Base-by-base conservation (phyloP, 2,329 filamentous ascomycete species). In the Talaromyces atroroseus region DNA sequence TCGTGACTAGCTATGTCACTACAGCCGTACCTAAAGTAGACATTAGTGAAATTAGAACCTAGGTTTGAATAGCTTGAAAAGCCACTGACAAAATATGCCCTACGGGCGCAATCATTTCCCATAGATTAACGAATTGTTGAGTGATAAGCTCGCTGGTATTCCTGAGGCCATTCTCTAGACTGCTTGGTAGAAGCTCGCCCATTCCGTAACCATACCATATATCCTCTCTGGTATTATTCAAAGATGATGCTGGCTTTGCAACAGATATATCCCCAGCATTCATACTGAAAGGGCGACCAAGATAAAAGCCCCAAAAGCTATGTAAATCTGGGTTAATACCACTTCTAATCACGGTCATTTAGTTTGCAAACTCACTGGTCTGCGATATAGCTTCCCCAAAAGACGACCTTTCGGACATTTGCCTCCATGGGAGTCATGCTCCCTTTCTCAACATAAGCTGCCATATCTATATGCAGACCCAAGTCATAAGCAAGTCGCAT, bases 401-500 rank as follows among this genome's bases (percentile, higher is more conserved):
- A 78, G 1, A 71, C 68, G 6, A 68, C 63, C 20, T 66, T 66
- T 12, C 75, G 71, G 4, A 75, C 66, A 36, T 73, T 69, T 18
- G 73, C 72, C 58, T 77, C 74, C 4, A 65, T 63, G 0, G 64
- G 57, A 24, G 67, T 74, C 46, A 78, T 71, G 16, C 71, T 65
- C 2, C 73, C 74, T 48, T 68, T 68, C 12, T 67, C 64, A 3
- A 77, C 68, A 54, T 78, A 77, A 0, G 66, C 58, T 1, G 66
- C 68, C 63, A 73, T 73, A 54, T 76, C 72, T 18, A 75, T 50
- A 52, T 77, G 74, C 16, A 77, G 57, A 2, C 73, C 76, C 40
- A 78, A 68, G 53, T 78, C 74, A 44, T 76, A 74, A n/a, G 73
- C 69, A 40, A 77, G 67, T 45, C 75, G 66, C 68, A 76, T 76